Base-by-base conservation (phyloP, 148 eudicot genomes). In the Fagopyrum esculentum region DNA sequence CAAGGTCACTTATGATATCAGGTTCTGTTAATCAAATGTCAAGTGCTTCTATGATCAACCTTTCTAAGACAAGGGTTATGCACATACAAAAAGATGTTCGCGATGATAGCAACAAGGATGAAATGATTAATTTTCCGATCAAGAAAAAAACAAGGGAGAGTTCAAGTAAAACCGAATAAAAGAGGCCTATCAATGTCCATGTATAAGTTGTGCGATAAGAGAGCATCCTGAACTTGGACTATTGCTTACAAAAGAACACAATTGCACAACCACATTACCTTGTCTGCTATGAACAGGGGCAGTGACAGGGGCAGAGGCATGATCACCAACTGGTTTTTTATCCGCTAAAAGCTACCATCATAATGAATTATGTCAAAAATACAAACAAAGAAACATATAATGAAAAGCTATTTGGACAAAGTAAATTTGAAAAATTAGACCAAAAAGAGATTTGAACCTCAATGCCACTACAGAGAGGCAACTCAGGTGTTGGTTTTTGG, bases 401-500 rank as follows among this genome's bases (percentile, higher is more conserved):
- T 19, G 29, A 19, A 19, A n/a, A 57, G 8, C 3, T 57, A 17
- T 57, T 57, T 19, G 16, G 16, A 52, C 3, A n/a, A 52, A 13
- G 56, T 52, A 5, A 4, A 52, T 52, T 52, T 12, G 16, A 52
- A 13, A 56, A 2, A 16, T 6, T 16, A 19, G 17, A 56, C 19
- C 63, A 57, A 57, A 61, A 77, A 69, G 80, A 22, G 78, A 76
- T 11, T 12, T 9, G 26, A 46, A 92, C 97, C 98, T 95, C 97
- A 63, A 92, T 80, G 48, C 97, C 98, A 79, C 85, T 82, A 79
- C 98, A 95, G 72, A 88, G 83, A 4, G 98, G 98, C 81, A 95
- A 72, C 69, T 85, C 87, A 17, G 91, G 76, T 73, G 80, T 83
- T 45, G 83, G 78, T 68, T 85, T 84, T 73, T 82, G 82, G 47